Percentiles rank a stretch among this genome's conserved stretches.
These are phyloP conservation scores for Xylaria hypoxylon DNA, from an alignment of 2,329 filamentous ascomycete genomes.

Conservation along the genomic window DNA sequence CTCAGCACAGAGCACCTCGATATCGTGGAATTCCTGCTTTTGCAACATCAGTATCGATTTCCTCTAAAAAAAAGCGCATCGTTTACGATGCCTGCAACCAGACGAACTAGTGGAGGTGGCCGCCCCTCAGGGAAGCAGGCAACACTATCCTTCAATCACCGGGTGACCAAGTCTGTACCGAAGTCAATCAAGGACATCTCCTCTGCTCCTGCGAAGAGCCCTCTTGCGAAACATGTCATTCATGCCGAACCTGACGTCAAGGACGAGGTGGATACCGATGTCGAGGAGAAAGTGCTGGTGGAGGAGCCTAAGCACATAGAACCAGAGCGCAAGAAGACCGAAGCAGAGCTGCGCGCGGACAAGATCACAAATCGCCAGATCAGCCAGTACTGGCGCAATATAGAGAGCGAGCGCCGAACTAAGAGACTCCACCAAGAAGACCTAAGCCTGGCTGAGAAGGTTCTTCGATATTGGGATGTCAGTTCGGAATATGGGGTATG, in stretches of 20 bases:
- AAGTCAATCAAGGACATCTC: constrained; percentile 60
- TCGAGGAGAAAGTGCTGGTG: constrained; percentile 40
- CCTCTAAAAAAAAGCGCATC: not conserved
- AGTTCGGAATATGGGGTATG: constrained; percentile 91
- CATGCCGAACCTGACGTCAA: constrained; percentile 37
- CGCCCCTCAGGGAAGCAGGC: constrained; percentile 61
- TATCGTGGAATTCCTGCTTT: not conserved
- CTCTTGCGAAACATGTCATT: constrained; percentile 45
- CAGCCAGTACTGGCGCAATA: constrained; percentile 78
- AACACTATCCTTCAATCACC: constrained; percentile 68
- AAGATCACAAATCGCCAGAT: constrained; percentile 76
- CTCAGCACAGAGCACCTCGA: not conserved
- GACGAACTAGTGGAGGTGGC: constrained; percentile 58
- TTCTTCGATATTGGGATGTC: constrained; percentile 91
- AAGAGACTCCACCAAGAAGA: constrained; percentile 82
- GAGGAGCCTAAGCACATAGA: constrained; percentile 38
- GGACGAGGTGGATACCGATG: constrained; percentile 35
- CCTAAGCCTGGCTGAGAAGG: constrained; percentile 80
- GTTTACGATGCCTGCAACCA: constrained; percentile 60
- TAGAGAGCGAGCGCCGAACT: constrained; percentile 76
- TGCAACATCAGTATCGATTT: constrained; percentile 1
- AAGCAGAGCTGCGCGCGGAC: constrained; percentile 68
- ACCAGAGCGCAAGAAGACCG: constrained; percentile 57
- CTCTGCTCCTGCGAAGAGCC: constrained; percentile 52
- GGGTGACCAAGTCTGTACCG: constrained; percentile 65